Evolutionary conservation across 495 filamentous ascomycete genomes (phyloP), one percentile per base, ranked within the genome.

Genomic region (Chaetomium cochliodes): DNA sequence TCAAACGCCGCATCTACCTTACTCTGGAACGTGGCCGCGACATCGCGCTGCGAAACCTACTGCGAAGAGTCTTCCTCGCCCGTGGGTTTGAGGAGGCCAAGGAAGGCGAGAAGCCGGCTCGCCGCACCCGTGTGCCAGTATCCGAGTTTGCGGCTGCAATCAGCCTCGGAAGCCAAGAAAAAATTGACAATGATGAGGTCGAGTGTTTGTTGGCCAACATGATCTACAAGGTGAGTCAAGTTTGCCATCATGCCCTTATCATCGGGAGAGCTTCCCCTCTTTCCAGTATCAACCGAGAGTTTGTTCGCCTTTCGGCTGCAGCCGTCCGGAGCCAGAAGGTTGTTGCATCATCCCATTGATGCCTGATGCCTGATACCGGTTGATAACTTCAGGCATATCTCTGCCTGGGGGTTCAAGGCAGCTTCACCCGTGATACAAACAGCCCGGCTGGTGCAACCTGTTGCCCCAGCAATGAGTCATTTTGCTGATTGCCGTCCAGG

Each of bases 191-290:
- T 23, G 94, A 98, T 74, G 94, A 98, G 77, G 93, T 98, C 23
- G 94, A 98, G 78, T 98, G 96, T 76, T 72, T 97, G 65, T 68
- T 98, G 67, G 90, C 96, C 7, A 97, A 96, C 70, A 87, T 96
- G 81, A 96, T 98, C 44, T 98, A 98, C 79, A 98, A 96, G 85
- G 92, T 94, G 73, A 69, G 86, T 74, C 65, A 50, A 50, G 5
- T 11, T n/a, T 53, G 41, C 44, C 47, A 25, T 65, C 23, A 49
- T 60, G 15, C 9, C 20, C 47, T 26, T 30, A 20, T 60, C 47
- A 20, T 60, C 49, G 12, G 7, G 22, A 26, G 20, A 57, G 20
- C 26, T 52, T 12, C 41, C 37, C 42, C 12, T 30, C 28, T 49
- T 28, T 53, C 16, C 39, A 22, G 11, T 15, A 15, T 5, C 33